Evolutionary conservation across 208 protist species (phyloP), one percentile per base, ranked within the genome.

Genomic region (Crithidia brevicula): DNA sequence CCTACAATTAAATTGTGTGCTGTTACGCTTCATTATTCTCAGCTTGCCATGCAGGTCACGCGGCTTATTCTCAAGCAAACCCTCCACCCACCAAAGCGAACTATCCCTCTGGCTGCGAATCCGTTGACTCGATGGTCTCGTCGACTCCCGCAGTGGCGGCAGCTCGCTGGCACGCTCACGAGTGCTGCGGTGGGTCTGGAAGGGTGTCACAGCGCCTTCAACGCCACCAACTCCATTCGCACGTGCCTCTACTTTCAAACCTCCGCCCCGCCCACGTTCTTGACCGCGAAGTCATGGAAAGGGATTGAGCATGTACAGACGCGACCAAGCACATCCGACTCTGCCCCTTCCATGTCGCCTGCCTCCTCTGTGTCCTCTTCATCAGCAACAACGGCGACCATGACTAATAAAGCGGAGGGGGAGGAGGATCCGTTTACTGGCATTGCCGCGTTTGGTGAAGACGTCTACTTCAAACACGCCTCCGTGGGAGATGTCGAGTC

Each of bases 151-250:
- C 40, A 45, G 43, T 88, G 86, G 75, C 60, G 49, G 11, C 54
- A 77, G 1, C 28, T 82, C 6, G 20, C 42, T 13, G 36, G 20
- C 2, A 49, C 34, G 7, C 67, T 90, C 23, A 72, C 68, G 1
- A 13, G 7, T 31, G 68, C 60, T 3, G 20, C 22, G 6, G 88
- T 96, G 15, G 91, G 91, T 9, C 57, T 96, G 8, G 88, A 95
- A 33, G 92, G 92, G 8, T 94, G 92, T 40, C 62, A 80, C 34
- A 83, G 77, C 45, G 92, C 88, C 6, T 95, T 97, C 74, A 97
- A 97, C 65, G 89, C 89, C 6, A 90, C 88, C 22, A 93, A 93
- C 63, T 74, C 86, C 13, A 87, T 97, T 25, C 85, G 92, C 18
- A 94, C 88, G 13, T 91, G 82, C 42, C 68, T 85, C 16, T 88